Base-by-base conservation (phyloP, 2,329 filamentous ascomycete species). In the Apiospora rasikravindrae region DNA sequence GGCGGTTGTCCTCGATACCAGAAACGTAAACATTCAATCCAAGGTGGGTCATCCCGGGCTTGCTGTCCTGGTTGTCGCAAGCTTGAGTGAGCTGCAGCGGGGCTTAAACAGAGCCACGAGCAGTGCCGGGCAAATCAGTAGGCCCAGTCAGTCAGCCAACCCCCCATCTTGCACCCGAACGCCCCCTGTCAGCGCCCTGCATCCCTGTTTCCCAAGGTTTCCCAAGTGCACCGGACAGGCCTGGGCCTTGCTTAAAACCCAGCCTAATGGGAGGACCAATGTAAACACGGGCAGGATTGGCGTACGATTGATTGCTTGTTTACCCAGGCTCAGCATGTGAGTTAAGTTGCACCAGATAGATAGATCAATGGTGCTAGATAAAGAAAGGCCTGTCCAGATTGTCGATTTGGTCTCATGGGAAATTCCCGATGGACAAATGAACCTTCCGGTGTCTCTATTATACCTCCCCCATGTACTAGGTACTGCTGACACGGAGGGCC, bases 1-100 rank as follows among this genome's bases (percentile, higher is more conserved):
- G 29, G 53, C 22, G 29, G 57, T 64, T 64, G 57, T 64, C 57
- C 33, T 64, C 33, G 57, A 64, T 64, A 64, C 57, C 57, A 64
- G 10, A 64, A 40, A 64, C 8, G 22, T 64, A 64, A 64, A 64
- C 57, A 64, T 64, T 64, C 57, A 24, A 61, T 22, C 19, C 26
- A 19, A 40, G 57, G 57, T 64, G 57, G 57, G 57, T 37, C 57
- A 64, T 64, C 57, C 57, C n/a, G 40, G 29, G 33, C 19, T 14
- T 19, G 26, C 29, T 61, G 51, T 19, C 51, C 26, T 57, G 53
- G 53, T 33, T 33, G 53, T 61, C 57, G 57, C 33, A 64, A 37
- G 29, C 57, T 33, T 19, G 29, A 40, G 57, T 11, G 57, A 64
- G 57, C 57, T 64, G 57, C 33, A 64, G 57, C 57, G 33, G 57